Conservation (phyloP, 176 grass and related monocot species). For the Raddia guianensis region DNA sequence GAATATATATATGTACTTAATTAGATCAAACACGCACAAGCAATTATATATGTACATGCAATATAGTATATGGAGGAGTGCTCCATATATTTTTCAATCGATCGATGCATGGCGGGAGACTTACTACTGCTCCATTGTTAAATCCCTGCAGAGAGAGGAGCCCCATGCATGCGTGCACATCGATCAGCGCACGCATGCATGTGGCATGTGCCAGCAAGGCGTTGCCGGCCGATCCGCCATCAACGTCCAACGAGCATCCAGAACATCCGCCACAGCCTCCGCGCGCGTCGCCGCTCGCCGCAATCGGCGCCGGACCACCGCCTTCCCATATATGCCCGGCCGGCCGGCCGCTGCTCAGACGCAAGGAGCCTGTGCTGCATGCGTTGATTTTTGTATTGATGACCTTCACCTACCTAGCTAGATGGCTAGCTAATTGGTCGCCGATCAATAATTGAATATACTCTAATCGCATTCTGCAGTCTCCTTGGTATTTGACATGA, state of each 20-base stretch:
- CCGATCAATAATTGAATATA: too few species aligned
- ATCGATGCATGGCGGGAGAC: constrained; percentile 8
- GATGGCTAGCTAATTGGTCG: not conserved
- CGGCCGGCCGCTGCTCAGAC: not conserved
- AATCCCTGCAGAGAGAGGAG: not conserved
- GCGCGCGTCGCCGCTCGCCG: constrained; percentile 16
- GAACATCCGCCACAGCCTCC: constrained; percentile 36
- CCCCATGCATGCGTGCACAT: not conserved
- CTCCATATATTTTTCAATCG: not conserved
- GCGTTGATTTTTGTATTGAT: not conserved
- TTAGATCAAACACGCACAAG: not conserved
- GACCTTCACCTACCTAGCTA: too few species aligned
- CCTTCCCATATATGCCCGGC: not conserved
- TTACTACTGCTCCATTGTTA: not conserved
- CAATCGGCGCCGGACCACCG: constrained; percentile 42
- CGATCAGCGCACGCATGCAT: not conserved
- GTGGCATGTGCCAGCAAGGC: constrained; percentile 12
- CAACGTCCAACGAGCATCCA: constrained; percentile 38
- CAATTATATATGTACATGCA: not conserved
- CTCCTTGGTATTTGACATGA: constrained; percentile 5
- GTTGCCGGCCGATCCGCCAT: constrained; percentile 38
- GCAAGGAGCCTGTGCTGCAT: not conserved
- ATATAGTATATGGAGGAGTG: not conserved
- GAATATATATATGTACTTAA: constrained; percentile 40
- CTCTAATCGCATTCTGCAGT: not conserved